Conservation (phyloP, 805 yeast species). For the Candida chilensis region DNA sequence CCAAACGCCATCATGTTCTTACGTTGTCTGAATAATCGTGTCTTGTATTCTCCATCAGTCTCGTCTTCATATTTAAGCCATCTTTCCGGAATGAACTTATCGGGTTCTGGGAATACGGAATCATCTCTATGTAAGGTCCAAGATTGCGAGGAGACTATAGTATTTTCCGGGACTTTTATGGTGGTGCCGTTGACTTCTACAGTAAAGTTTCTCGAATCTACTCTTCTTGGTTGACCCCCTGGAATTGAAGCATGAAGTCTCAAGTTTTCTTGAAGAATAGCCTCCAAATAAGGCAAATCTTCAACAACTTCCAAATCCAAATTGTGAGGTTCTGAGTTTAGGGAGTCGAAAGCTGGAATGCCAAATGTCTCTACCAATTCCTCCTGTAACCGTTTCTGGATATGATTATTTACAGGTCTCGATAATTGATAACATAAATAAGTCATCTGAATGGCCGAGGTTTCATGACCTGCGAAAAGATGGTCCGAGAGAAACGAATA, state of each 20-base stretch:
- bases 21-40: conserved; percentile 34
- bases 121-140: conserved; percentile 51
- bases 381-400: conserved; percentile 35
- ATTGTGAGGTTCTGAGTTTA: conserved; percentile 13
- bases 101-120: conserved; percentile 40
- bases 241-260: conserved; percentile 67
- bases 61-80: conserved; percentile 41
- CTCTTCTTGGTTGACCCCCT: conserved; percentile 57
- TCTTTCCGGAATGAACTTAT: conserved; percentile 47
- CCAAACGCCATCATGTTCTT: conserved; percentile 62
- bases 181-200: conserved; percentile 13
- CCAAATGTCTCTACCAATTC: conserved; percentile 36
- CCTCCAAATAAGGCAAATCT: conserved; percentile 46
- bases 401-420: conserved; percentile 29
- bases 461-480: conserved; percentile 71
- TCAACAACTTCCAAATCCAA: conserved; percentile 32
- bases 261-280: conserved; percentile 51
- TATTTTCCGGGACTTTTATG: conserved; percentile 37
- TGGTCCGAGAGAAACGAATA: conserved; percentile 52
- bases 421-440: conserved; percentile 53
- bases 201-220: conserved; percentile 21
- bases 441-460: conserved; percentile 59
- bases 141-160: conserved; percentile 56
- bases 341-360: conserved; percentile 7
- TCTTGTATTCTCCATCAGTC: conserved; percentile 14